Evolutionary conservation across 176 grass and related monocot species (phyloP), one percentile per base, ranked within the genome.

Genomic region (Eragrostis curvula): DNA sequence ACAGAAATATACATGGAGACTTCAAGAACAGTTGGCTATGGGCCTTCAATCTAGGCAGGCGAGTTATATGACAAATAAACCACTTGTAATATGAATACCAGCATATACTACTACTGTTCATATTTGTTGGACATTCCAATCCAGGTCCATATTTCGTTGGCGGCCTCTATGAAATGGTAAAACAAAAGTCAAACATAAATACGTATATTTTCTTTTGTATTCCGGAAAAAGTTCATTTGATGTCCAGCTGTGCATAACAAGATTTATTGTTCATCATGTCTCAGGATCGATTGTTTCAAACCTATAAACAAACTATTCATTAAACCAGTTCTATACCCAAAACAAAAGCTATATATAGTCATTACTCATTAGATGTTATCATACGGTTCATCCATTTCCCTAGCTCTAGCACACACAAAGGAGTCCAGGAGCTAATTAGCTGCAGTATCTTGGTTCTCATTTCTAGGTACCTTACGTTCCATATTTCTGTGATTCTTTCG

Each of bases 171-270:
- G 62, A 49, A 49, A 49, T 20, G 28, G 45, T 47, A 77, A 45
- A 9, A 36, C 58, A 29, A 78, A 78, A 78, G 75, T 65, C 75
- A 78, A 78, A 49, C 17, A 65, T 78, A 12, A 7, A 73, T 32
- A 20, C 21, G 27, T 17, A 32, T 3, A 52, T 9, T 29, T 81
- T 32, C 29, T 57, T 57, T 5, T 9, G 28, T 17, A 32, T 10
- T 15, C 5, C 8, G 9, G 6, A 4, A 15, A 41, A 25, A 61
- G 71, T 36, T 36, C 18, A 20, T 71, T 32, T 81, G 12, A n/a
- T 61, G 67, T 36, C 40, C 23, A 23, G 32, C 52, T 32, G 40
- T 61, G 24, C 42, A 30, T 17, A 63, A 11, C 79, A 46, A 47
- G 42, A 70, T 81, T 46, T 44, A 30, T 21, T 45, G 13, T 20